Evolutionary conservation across 2,329 filamentous ascomycete species (phyloP), one percentile per base, ranked within the genome.

Genomic region (Alternaria panax): DNA sequence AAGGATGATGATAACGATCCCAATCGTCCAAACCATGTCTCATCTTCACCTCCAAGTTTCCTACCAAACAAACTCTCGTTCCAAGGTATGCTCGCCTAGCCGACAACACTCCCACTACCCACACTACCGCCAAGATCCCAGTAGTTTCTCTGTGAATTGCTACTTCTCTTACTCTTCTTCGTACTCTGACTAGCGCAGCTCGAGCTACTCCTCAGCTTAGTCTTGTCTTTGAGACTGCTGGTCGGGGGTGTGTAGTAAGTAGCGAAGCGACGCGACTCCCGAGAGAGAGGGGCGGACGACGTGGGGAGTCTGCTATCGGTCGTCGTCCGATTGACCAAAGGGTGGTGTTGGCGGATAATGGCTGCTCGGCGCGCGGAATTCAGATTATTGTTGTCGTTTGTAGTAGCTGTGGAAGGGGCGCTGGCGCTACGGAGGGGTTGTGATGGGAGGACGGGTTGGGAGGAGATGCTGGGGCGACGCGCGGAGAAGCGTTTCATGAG

Each of bases 131-230:
- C 92, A 65, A 97, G 87, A 76, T 97, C 93, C 93, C 93, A 97
- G 77, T 96, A 97, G 75, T 96, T 92, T 53, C 92, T 83, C 45
- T 89, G 92, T 43, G 91, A 93, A 32, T 87, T 85, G 65, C 87
- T 89, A 69, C 88, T 91, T 5, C 77, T 84, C 38, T 87, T 88
- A 32, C 87, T 92, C 68, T 89, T 88, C 75, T 90, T 89, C 7
- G 92, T 92, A 77, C 92, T 96, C 79, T 96, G 92, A 73, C 92
- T 96, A 4, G 92, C 92, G 76, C 92, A 96, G 76, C 91, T 96
- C 30, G 75, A 77, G 59, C 88, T 86, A 59, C 83, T 77, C 52
- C 68, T 61, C 8, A 77, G 32, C 25, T 69, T 62, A 8, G 45
- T 38, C 46, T 57, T 56, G 24, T 51, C 38, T 4, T 30, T 24